phyloP scores from a whole-genome alignment of 2,329 filamentous ascomycete genomes.

The Colletotrichum chlorophyti region DNA sequence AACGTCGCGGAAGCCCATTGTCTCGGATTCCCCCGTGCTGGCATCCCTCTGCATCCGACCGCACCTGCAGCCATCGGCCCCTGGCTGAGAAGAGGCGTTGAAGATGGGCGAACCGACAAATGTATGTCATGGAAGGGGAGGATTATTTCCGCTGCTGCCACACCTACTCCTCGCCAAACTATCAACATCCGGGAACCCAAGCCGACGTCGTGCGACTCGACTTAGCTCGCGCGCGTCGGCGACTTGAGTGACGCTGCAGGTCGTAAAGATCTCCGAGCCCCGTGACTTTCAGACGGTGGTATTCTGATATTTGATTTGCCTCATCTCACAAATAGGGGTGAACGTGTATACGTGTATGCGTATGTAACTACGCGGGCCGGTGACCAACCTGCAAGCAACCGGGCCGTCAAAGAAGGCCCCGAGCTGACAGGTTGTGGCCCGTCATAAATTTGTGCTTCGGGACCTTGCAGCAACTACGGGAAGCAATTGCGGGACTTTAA shows the following conservation, averaged over 20 bases:
- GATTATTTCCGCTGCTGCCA: constrained; percentile 1
- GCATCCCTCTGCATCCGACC: not conserved
- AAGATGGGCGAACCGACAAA: not conserved
- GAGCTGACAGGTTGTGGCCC: constrained; percentile 5
- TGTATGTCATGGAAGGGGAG: not conserved
- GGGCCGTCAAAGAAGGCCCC: not conserved
- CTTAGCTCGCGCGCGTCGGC: constrained; percentile 12
- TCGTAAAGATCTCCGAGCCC: constrained; percentile 14
- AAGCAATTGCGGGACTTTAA: too few relatives aligned
- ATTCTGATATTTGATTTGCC: not conserved
- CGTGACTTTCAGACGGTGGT: too few relatives aligned
- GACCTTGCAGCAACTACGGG: constrained; percentile 30
- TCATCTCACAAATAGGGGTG: not conserved
- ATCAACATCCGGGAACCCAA: constrained; percentile 1
- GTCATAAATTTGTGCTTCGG: constrained; percentile 12
- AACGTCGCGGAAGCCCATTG: not conserved
- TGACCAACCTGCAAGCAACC: constrained; percentile 11
- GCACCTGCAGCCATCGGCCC: not conserved
- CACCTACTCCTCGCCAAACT: constrained; percentile 8
- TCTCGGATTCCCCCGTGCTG: not conserved
- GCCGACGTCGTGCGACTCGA: constrained; percentile 1
- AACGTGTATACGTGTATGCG: not conserved
- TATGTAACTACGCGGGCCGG: too few relatives aligned
- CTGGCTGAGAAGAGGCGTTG: not conserved
- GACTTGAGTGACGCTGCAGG: constrained; percentile 6